These are phyloP conservation scores for Trichoderma sp. DNA, from an alignment of 2,329 filamentous ascomycete species.

Conservation along the genomic window DNA sequence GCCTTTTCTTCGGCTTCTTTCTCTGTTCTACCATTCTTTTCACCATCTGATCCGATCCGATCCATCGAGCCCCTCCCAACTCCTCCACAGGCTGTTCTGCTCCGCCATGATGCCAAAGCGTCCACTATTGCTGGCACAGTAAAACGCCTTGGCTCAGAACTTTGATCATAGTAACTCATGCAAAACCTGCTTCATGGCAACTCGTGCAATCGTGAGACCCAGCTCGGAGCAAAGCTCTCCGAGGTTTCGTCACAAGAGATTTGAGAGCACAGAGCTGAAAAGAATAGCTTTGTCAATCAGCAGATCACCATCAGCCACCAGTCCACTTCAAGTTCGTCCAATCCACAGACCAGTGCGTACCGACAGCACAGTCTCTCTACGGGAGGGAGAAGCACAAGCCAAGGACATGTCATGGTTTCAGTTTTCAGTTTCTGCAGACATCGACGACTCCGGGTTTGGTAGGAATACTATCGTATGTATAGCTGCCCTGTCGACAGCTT, in stretches of 20 bases:
- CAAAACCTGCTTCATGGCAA: background rate
- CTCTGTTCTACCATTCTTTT: background rate
- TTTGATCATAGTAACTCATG: background rate
- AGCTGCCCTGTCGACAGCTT: background rate
- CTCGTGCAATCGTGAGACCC: background rate
- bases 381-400: background rate
- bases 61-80: background rate
- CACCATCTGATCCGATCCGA: background rate
- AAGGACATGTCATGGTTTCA: background rate
- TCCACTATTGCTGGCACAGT: background rate
- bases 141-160: slow-evolving; percentile 20
- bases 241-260: background rate
- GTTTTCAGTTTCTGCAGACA: background rate
- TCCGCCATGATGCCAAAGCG: slow-evolving; percentile 4
- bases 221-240: background rate
- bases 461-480: background rate
- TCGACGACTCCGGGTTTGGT: background rate
- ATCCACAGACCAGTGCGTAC: background rate
- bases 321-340: slow-evolving; percentile 11
- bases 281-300: background rate
- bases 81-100: background rate
- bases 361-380: background rate
- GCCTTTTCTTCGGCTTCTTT: background rate
- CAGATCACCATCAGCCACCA: background rate
- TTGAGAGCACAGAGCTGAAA: background rate